Evolutionary conservation across 2,329 filamentous ascomycete species (phyloP).

Genomic region (Trichoderma citrinoviride): DNA sequence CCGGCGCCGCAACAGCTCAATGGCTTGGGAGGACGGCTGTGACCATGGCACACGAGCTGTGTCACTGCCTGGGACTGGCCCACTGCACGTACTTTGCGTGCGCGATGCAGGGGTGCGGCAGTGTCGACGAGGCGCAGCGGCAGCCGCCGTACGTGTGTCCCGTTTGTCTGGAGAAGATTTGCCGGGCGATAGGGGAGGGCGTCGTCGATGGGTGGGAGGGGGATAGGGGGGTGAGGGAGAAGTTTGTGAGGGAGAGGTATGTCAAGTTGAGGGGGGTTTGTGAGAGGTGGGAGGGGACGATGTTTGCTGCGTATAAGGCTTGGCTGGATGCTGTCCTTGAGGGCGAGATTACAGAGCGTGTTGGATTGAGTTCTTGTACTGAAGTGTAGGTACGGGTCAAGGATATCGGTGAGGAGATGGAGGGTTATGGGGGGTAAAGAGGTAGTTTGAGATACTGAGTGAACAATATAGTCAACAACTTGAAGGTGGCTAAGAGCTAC

Average conservation of each 20-base stretch:
- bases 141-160: slow-evolving; percentile 64
- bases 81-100: slow-evolving; percentile 67
- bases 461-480: too few relatives aligned
- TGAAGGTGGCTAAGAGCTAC: too few relatives aligned
- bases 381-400: neutral
- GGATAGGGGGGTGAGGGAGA: neutral
- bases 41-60: slow-evolving; percentile 63
- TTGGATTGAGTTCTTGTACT: neutral
- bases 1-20: slow-evolving; percentile 36
- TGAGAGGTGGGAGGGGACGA: neutral
- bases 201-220: slow-evolving; percentile 9
- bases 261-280: slow-evolving; percentile 13
- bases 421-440: too few relatives aligned
- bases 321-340: slow-evolving; percentile 19
- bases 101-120: slow-evolving; percentile 59
- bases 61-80: slow-evolving; percentile 64
- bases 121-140: slow-evolving; percentile 55
- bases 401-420: neutral
- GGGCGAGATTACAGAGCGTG: neutral
- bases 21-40: slow-evolving; percentile 59
- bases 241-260: slow-evolving; percentile 19
- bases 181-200: slow-evolving; percentile 20
- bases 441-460: too few relatives aligned
- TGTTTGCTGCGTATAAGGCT: slow-evolving; percentile 20
- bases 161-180: slow-evolving; percentile 56